Conservation (phyloP, 2,329 filamentous ascomycete genomes). For the Ramularia collo-cygni region DNA sequence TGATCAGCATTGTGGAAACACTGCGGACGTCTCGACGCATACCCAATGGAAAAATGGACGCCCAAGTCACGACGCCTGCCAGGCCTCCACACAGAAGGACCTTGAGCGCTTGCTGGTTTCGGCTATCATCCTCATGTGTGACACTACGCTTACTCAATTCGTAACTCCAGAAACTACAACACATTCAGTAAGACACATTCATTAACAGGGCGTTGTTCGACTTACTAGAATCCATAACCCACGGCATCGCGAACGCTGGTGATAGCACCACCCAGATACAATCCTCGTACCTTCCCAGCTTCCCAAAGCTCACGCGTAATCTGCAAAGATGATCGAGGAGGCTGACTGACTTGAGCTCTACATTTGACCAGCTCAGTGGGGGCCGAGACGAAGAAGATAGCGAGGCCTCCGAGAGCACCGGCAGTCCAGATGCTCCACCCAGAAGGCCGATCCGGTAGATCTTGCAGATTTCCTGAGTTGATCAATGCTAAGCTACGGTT, state of each 20-base stretch:
- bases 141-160: constrained; percentile 58
- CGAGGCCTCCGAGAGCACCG: constrained; percentile 73
- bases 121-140: constrained; percentile 45
- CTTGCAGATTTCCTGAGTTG: constrained; percentile 26
- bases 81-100: constrained; percentile 73
- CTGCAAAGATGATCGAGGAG: constrained; percentile 22
- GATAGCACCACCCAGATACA: constrained; percentile 75
- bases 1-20: constrained; percentile 1
- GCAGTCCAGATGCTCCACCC: constrained; percentile 54
- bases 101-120: constrained; percentile 24
- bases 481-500: constrained; percentile 70
- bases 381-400: constrained; percentile 77
- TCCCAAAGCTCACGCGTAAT: constrained; percentile 29
- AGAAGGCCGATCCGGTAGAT: constrained; percentile 13
- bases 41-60: constrained; percentile 73
- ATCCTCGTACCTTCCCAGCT: constrained; percentile 51
- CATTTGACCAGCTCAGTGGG: constrained; percentile 92
- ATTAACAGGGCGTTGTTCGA: no score
- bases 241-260: constrained; percentile 79
- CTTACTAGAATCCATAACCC: constrained; percentile 90
- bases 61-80: constrained; percentile 83
- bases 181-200: not conserved
- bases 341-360: constrained; percentile 62
- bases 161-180: constrained; percentile 73
- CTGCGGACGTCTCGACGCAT: not conserved